Evolutionary conservation across 805 yeast species (phyloP).

Genomic region (Lachancea thermotolerans): DNA sequence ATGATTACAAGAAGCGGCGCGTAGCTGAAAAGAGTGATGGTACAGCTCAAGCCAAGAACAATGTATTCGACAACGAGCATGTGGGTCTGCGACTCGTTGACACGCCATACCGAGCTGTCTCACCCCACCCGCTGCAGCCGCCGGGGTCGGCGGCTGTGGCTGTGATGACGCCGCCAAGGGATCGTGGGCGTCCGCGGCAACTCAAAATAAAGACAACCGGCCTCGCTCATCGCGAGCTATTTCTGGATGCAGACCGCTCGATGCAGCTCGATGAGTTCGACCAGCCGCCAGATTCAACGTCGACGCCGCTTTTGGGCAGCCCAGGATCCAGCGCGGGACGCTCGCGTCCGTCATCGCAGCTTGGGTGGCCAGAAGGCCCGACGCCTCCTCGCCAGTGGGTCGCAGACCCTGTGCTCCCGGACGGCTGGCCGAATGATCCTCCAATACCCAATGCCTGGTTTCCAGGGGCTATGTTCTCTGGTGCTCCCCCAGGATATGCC

Average conservation of each 20-base stretch:
- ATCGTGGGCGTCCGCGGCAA: slow-evolving; percentile 5
- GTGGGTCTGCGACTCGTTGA: slow-evolving; percentile 3
- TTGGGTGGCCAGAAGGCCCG: neutral
- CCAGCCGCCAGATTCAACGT: slow-evolving; percentile 29
- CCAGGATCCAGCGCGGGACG: neutral
- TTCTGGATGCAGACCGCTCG: slow-evolving; percentile 15
- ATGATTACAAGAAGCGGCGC: neutral
- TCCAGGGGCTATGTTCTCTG: neutral
- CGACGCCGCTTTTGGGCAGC: slow-evolving; percentile 20
- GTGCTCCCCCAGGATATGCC: neutral
- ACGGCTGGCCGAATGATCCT: too few species aligned
- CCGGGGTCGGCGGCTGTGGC: too few species aligned
- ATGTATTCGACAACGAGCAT: slow-evolving; percentile 4
- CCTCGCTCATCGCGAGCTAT: neutral
- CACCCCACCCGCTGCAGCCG: neutral
- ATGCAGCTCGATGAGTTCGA: slow-evolving; percentile 24
- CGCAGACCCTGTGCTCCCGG: too few species aligned
- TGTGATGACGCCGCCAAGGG: neutral
- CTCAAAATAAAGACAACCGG: slow-evolving; percentile 5
- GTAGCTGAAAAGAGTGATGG: neutral
- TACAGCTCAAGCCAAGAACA: neutral
- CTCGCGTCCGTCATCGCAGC: neutral
- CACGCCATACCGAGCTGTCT: neutral
- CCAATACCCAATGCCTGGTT: too few species aligned
- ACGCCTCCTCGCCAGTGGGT: neutral